A percentile compares a stretch with the other conserved stretches of the same genome.
These are phyloP conservation scores for Lophium mytilinum DNA, from an alignment of 495 filamentous ascomycete species.

Conservation along the genomic window DNA sequence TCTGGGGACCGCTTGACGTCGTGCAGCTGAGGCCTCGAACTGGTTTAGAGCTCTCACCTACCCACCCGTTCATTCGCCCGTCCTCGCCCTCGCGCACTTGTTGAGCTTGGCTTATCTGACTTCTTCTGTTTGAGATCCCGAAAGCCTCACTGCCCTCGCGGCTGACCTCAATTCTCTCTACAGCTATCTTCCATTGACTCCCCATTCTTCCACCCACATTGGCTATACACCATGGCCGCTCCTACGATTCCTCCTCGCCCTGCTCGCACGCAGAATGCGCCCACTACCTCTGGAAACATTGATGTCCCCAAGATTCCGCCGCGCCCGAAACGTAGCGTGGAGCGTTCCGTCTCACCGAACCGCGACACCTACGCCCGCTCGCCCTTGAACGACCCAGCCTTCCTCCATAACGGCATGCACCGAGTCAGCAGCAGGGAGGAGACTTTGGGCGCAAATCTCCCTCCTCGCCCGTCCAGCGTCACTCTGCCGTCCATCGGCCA, in stretches of 20 bases:
- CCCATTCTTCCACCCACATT: not conserved
- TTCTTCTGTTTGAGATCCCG: slow-evolving; percentile 6
- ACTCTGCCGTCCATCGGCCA: slow-evolving; percentile 78
- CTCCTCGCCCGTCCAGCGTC: slow-evolving; percentile 63
- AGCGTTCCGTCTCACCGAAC: slow-evolving; percentile 72
- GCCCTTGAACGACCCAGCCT: slow-evolving; percentile 64
- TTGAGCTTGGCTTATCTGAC: slow-evolving; percentile 16
- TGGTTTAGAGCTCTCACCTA: not conserved
- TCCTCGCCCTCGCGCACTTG: not conserved
- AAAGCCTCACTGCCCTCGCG: not conserved
- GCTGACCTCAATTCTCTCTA: not conserved
- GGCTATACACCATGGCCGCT: slow-evolving; percentile 42
- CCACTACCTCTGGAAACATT: slow-evolving; percentile 32
- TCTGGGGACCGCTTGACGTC: not conserved
- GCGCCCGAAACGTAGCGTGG: slow-evolving; percentile 59
- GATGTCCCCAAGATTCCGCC: slow-evolving; percentile 56
- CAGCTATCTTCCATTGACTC: not conserved
- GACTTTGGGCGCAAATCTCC: slow-evolving; percentile 41
- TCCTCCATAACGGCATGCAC: slow-evolving; percentile 39
- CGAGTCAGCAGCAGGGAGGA: slow-evolving; percentile 29
- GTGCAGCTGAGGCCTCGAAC: not conserved
- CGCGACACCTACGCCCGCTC: slow-evolving; percentile 75
- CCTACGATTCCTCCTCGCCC: slow-evolving; percentile 59
- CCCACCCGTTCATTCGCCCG: slow-evolving; percentile 7
- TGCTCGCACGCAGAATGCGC: slow-evolving; percentile 27